Percentiles rank a stretch among this genome's conserved stretches.
These are phyloP conservation scores for Cyclotella cryptica DNA, from an alignment of 108 stramenopile species.

Conservation along the genomic window DNA sequence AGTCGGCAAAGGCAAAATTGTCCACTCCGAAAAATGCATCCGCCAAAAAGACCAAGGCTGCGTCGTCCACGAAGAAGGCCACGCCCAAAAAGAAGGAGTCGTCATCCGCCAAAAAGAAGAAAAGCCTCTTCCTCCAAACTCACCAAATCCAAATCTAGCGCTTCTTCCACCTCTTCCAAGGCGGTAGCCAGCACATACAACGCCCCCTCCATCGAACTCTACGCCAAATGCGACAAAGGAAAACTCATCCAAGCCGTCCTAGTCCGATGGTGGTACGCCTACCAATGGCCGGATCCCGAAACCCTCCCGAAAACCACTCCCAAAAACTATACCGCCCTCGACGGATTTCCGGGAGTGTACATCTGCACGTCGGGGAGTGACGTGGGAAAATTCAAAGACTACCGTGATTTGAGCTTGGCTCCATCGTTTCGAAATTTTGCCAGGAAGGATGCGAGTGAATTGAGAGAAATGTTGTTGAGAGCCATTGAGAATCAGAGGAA, in stretches of 20 bases:
- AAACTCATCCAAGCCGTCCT: slow-evolving; percentile 87
- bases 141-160: slow-evolving; percentile 29
- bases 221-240: slow-evolving; percentile 74
- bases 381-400: slow-evolving; percentile 81
- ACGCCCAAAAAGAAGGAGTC: slow-evolving; percentile 15
- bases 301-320: slow-evolving; percentile 67
- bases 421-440: slow-evolving; percentile 82
- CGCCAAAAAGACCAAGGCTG: background rate
- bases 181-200: slow-evolving; percentile 8
- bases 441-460: slow-evolving; percentile 69
- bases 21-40: slow-evolving; percentile 21
- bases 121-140: background rate
- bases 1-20: slow-evolving; percentile 43
- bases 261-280: slow-evolving; percentile 97
- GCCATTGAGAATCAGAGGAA: slow-evolving; percentile 78
- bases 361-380: slow-evolving; percentile 81
- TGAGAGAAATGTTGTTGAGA: slow-evolving; percentile 67
- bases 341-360: slow-evolving; percentile 95
- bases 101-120: slow-evolving; percentile 17
- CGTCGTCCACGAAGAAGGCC: slow-evolving; percentile 4
- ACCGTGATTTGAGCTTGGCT: slow-evolving; percentile 59
- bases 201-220: slow-evolving; percentile 46
- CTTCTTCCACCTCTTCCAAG: slow-evolving; percentile 29
- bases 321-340: slow-evolving; percentile 82
- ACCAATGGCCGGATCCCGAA: slow-evolving; percentile 82